Conservation (phyloP, 139 green algal species). For the Closterium sp. region DNA sequence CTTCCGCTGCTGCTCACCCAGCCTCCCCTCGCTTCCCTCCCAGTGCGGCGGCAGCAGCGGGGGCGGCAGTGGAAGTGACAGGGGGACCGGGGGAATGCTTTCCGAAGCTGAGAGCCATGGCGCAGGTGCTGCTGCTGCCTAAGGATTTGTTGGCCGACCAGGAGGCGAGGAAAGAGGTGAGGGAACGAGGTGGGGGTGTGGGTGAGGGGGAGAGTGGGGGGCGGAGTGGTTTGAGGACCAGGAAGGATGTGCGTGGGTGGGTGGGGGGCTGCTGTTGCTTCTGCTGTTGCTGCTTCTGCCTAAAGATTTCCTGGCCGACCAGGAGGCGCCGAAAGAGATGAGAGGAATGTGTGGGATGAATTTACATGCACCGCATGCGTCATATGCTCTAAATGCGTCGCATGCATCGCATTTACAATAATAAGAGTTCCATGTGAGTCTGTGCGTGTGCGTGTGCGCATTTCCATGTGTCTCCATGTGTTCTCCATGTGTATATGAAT, state of each 20-base stretch:
- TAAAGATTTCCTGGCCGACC: too few species aligned
- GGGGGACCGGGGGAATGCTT: background rate
- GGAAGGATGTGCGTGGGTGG: background rate
- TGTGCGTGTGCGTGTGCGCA: background rate
- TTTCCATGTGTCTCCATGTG: background rate
- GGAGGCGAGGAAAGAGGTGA: background rate
- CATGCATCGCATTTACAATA: background rate
- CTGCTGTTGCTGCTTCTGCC: too few species aligned
- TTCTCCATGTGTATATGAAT: background rate
- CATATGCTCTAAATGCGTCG: too few species aligned
- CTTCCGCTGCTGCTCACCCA: background rate
- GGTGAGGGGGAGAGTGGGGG: too few species aligned
- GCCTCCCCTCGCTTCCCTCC: background rate
- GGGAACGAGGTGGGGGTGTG: background rate
- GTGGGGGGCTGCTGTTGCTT: background rate
- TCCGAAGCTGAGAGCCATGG: background rate
- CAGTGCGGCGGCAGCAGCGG: background rate
- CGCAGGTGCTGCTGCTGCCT: constrained; percentile 1
- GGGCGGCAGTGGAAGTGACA: background rate
- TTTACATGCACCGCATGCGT: too few species aligned
- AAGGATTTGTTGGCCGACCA: background rate
- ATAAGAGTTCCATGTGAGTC: background rate
- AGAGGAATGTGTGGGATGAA: too few species aligned
- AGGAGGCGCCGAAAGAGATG: too few species aligned
- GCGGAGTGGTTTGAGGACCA: background rate